Evolutionary conservation across 2,329 filamentous ascomycete species (phyloP), one percentile per base, ranked within the genome.

Genomic region (Leptosphaerulina australis): DNA sequence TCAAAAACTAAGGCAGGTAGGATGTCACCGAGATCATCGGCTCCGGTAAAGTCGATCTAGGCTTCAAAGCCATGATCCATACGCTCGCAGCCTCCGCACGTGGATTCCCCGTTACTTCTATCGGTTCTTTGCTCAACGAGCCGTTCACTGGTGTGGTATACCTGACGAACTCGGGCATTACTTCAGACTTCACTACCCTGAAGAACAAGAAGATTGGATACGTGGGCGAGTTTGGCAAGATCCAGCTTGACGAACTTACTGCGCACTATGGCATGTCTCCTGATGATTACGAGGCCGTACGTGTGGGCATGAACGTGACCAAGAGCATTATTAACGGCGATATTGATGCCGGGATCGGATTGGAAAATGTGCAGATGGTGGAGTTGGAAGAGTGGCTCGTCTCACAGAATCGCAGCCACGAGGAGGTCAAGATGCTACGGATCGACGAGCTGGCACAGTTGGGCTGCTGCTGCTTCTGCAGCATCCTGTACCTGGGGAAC

Each of bases 11-110:
- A 30, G 64, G 2, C 21, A 0, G 21, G 0, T 14, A 86, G 68
- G 88, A 91, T 78, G 88, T 91, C 56, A 91, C 88, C 55, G 88
- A 91, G 71, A 90, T 91, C 71, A 88, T 91, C 59, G 88, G 88
- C 51, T 85, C 81, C 46, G 85, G 84, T 54, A 90, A 90, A 68
- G 85, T 90, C 39, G 87, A 91, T 67, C 82, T 91, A 66, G 88
- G 88, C 34, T 90, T 89, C 81, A 91, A 91, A 74, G 88, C 88
- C 58, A 91, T 91, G 88, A 91, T 91, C 60, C 88, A 91, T 67
- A 91, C 88, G 7, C 81, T 91, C 52, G 88, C 87, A 47, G 88
- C 88, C 68, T 90, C 90, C 74, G 88, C 88, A 29, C 87, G 88
- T 54, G 77, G 81, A 75, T 91, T 89, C 69, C 88, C 88, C 0